Evolutionary conservation across 2,329 filamentous ascomycete species (phyloP), one percentile per base, ranked within the genome.

Genomic region (Massarina eburnea): DNA sequence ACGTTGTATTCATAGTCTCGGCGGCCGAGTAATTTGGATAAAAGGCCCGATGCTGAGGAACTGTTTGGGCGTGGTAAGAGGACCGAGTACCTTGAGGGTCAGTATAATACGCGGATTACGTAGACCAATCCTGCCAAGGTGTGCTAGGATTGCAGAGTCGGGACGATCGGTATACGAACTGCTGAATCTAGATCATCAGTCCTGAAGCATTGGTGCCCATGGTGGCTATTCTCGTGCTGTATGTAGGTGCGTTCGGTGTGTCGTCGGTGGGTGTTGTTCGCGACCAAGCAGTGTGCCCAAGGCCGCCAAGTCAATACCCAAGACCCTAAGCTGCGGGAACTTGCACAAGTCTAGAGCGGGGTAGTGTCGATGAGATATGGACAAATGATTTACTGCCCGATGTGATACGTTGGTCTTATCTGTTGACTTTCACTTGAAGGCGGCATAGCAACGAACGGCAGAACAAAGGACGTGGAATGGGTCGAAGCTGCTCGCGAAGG

Each of bases 291-390:
- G 19, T n/a, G 18, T 18, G 34, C 17, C 27, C 36, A 27, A 36
- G 27, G 34, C 29, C n/a, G 46, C 46, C 46, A 49, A 49, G 46
- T 32, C 24, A 12, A 17, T 26, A 39, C 46, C 42, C 45, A 45
- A 42, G 7, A 9, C 27, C 20, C 27, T 33, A 41, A 41, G 38
- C 41, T 45, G 29, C 24, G 34, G 32, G 14, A 20, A 37, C 34
- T 37, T 37, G 33, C 21, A 29, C 41, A 29, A 17, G 24, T 4
- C n/a, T 12, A 17, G 40, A 43, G 40, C 30, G 32, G 30, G 30
- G 40, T 26, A 10, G 39, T 37, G n/a, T n/a, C n/a, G n/a, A n/a
- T n/a, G 12, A 30, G 27, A 30, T 30, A 14, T 8, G 6, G 12
- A 30, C 9, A 30, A 4, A 5, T 8, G 27, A 14, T 8, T 14